Percentiles rank a stretch among this genome's conserved stretches.
Conservation (phyloP, 192 early-diverging fungal genomes). For the Tieghemiomyces parasiticus region DNA sequence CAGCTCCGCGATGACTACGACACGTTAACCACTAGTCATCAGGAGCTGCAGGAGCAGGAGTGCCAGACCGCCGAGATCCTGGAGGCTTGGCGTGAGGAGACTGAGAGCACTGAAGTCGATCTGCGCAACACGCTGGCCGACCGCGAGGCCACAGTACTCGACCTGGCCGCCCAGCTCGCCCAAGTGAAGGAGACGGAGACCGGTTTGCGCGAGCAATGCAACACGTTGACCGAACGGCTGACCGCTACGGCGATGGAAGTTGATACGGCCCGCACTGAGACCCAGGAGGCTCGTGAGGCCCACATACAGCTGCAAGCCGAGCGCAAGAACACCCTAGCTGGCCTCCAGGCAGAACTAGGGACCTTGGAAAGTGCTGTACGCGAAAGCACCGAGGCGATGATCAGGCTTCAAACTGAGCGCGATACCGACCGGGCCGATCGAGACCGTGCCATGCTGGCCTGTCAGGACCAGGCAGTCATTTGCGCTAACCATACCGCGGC, state of each 20-base stretch:
- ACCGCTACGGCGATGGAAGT: not conserved
- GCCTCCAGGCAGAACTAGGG: conserved; percentile 11
- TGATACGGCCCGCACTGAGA: not conserved
- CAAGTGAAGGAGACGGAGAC: conserved; percentile 19
- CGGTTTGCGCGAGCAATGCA: not conserved
- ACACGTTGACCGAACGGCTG: not conserved
- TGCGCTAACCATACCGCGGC: conserved; percentile 12
- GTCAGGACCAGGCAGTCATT: not conserved
- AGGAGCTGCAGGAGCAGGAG: not conserved
- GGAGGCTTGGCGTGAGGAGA: conserved; percentile 17
- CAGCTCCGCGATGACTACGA: not conserved
- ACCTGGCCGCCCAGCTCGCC: conserved; percentile 22
- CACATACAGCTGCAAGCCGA: not conserved
- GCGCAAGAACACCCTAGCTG: not conserved
- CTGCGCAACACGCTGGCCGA: conserved; percentile 16
- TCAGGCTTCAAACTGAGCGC: not conserved
- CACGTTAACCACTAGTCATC: not conserved
- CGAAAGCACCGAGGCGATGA: conserved; percentile 6
- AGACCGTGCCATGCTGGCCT: not conserved
- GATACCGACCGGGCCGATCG: conserved; percentile 6
- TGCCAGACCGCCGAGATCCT: not conserved
- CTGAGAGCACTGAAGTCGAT: conserved; percentile 15
- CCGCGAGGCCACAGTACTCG: conserved; percentile 21
- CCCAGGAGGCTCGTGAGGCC: no score
- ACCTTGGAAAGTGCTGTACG: conserved; percentile 6